A percentile compares a stretch with the other conserved stretches of the same genome.
These are phyloP conservation scores for Rubia peregrina DNA, from an alignment of 305 asterid genomes.

Conservation along the genomic window DNA sequence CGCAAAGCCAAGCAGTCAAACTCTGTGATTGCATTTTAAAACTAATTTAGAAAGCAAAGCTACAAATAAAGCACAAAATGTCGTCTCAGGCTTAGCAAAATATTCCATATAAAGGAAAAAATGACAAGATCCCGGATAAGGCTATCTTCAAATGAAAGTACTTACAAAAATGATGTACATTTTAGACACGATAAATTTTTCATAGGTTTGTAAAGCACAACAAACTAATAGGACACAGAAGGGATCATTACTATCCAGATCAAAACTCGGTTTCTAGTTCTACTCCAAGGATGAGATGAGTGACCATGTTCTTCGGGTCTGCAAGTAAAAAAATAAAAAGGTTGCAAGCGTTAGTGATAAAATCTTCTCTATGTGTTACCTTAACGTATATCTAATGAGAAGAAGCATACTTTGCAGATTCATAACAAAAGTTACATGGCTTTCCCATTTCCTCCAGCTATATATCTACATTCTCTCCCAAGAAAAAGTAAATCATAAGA, in stretches of 20 bases:
- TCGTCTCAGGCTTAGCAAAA: background rate
- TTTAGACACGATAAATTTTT: no score
- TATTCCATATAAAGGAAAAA: background rate
- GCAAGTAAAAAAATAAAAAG: background rate
- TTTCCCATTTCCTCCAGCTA: constrained; percentile 97
- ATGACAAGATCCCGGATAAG: background rate
- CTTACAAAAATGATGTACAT: background rate
- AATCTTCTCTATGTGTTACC: background rate
- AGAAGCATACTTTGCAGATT: constrained; percentile 40
- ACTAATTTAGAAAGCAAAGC: constrained; percentile 88
- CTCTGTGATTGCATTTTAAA: constrained; percentile 58
- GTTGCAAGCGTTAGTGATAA: background rate
- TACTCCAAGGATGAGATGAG: constrained; percentile 90
- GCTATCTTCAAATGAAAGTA: background rate
- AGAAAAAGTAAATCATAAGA: constrained; percentile 1
- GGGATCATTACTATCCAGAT: constrained; percentile 73
- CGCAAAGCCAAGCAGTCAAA: constrained; percentile 80
- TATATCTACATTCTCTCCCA: constrained; percentile 48
- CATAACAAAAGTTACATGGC: constrained; percentile 45
- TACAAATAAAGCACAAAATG: constrained; percentile 26
- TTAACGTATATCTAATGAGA: background rate
- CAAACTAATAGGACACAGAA: background rate
- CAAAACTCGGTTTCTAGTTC: constrained; percentile 63
- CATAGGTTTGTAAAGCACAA: background rate
- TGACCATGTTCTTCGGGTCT: constrained; percentile 56